Evolutionary conservation across 352 stramenopile species (phyloP), one percentile per base, ranked within the genome.

Genomic region (Elongisporangium anandrum): DNA sequence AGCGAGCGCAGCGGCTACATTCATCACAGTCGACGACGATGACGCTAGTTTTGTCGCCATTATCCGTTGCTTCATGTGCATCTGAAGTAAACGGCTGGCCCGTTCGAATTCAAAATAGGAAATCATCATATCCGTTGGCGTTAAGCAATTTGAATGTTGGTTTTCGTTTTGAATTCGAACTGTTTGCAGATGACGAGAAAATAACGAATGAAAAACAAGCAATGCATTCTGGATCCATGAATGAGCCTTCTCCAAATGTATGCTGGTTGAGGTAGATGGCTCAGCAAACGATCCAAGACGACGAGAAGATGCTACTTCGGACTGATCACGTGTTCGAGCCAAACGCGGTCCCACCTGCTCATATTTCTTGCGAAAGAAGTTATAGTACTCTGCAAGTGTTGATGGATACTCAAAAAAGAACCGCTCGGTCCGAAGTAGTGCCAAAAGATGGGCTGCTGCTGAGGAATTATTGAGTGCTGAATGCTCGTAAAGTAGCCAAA

Each of bases 171-270:
- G 5, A 19, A 16, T 20, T 52, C 47, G 54, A 1, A 45, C 1
- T 12, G 53, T 47, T 20, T 60, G 41, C 15, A 73, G 23, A 56
- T 77, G 75, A 29, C 65, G 60, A 6, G 69, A 68, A n/a, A 85
- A 80, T 1, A 81, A 23, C 0, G 66, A 65, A 54, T 88, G 79
- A 56, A 82, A 84, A 16, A 86, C 62, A 73, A 73, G 84, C 45
- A 87, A 49, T 12, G 68, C 70, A 20, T 52, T 20, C 39, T 66
- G 60, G 1, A 65, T 61, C 63, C 66, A 68, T 39, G 38, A 50
- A 17, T 77, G 63, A 13, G 17, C 72, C 57, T 5, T 39, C n/a
- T 20, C 22, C 29, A n/a, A 68, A 52, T 54, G 15, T 15, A 45
- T 17, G 13, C 34, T 17, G 34, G 34, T 12, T 12, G 10, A 45